Percentiles rank a stretch among this genome's conserved stretches.
Conservation (phyloP, 768 basidiomycete genomes). For the Naganishia antarctica region DNA sequence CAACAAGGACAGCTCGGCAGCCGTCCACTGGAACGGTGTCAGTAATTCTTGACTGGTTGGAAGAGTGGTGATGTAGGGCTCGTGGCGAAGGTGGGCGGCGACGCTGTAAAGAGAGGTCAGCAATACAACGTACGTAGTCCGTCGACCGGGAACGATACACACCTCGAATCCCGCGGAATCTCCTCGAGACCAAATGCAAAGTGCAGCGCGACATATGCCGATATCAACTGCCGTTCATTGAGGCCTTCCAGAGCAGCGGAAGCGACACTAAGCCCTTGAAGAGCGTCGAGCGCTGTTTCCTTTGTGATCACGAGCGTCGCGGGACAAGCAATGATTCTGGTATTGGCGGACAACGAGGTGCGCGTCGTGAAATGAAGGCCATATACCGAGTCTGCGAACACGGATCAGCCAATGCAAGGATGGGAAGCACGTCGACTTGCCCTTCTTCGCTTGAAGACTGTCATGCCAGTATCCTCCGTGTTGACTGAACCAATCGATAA, state of each 20-base stretch:
- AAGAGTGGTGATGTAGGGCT: slow-evolving; percentile 64
- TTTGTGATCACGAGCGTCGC: slow-evolving; percentile 2
- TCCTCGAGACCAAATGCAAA: slow-evolving; percentile 10
- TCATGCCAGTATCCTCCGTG: slow-evolving; percentile 15
- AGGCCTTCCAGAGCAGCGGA: not conserved
- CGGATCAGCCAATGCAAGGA: not conserved
- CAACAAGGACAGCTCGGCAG: slow-evolving; percentile 61
- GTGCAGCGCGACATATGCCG: slow-evolving; percentile 17
- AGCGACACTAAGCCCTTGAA: not conserved
- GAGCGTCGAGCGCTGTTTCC: not conserved
- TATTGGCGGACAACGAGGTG: not conserved
- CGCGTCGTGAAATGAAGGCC: slow-evolving; percentile 1
- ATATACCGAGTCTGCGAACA: slow-evolving; percentile 1
- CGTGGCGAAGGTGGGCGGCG: slow-evolving; percentile 41
- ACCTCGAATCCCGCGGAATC: not conserved
- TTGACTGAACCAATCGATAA: slow-evolving; percentile 17
- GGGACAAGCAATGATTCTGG: slow-evolving; percentile 9
- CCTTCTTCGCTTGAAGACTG: slow-evolving; percentile 5
- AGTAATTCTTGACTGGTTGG: slow-evolving; percentile 59
- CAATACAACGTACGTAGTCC: no score
- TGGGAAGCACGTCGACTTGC: not conserved
- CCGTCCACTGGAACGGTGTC: slow-evolving; percentile 70
- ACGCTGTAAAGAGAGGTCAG: no score
- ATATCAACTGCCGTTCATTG: slow-evolving; percentile 24
- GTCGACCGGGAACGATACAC: not conserved